phyloP scores from a whole-genome alignment of 75 land plant species.

The Picea sitchensis region DNA sequence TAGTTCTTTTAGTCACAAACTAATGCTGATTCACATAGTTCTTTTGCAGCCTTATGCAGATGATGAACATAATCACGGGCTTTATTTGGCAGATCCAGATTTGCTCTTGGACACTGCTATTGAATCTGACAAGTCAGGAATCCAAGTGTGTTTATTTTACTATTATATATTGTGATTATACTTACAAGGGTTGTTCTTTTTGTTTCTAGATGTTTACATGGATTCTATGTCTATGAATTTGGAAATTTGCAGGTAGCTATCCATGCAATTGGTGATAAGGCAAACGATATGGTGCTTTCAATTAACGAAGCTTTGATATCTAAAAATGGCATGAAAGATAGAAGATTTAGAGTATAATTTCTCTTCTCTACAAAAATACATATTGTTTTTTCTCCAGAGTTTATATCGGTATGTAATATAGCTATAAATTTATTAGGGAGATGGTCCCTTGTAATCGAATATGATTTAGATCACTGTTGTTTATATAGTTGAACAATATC shows the following conservation, averaged over 20 bases:
- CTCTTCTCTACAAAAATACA: not conserved
- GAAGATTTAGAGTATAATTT: slow-evolving; percentile 66
- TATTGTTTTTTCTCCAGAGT: not conserved
- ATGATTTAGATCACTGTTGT: not conserved
- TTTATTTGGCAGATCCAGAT: slow-evolving; percentile 59
- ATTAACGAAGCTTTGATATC: slow-evolving; percentile 41
- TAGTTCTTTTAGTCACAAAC: not conserved
- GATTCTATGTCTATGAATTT: not conserved
- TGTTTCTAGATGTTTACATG: not conserved
- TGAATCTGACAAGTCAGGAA: slow-evolving; percentile 54
- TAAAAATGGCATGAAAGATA: slow-evolving; percentile 56
- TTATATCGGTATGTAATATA: not conserved
- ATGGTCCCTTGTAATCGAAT: not conserved
- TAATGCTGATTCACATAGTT: not conserved
- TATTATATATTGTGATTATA: not conserved
- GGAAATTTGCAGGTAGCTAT: slow-evolving; percentile 62
- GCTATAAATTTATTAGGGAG: not conserved
- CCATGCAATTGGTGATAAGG: slow-evolving; percentile 98
- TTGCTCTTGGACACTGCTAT: slow-evolving; percentile 50
- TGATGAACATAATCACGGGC: slow-evolving; percentile 69
- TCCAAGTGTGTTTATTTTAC: slow-evolving; percentile 54
- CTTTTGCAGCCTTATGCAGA: slow-evolving; percentile 70
- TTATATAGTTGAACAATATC: not conserved
- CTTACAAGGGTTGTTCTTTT: not conserved
- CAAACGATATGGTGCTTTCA: slow-evolving; percentile 80